A percentile compares a stretch with the other conserved stretches of the same genome.
Evolutionary conservation across 2,329 filamentous ascomycete genomes (phyloP).

Genomic region (Diaporthe citri): DNA sequence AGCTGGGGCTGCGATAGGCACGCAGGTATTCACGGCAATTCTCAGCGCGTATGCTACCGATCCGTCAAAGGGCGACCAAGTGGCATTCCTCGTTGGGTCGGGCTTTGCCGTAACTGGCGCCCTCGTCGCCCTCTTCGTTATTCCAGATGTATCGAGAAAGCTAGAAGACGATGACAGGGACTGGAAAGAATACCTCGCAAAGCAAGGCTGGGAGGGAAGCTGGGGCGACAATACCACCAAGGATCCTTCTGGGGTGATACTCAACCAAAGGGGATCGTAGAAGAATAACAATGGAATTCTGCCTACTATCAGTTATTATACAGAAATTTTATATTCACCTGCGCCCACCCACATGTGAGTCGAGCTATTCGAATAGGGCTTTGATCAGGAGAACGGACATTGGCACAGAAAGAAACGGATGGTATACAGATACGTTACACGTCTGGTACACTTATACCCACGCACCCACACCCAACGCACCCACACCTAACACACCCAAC

Average conservation of each 20-base stretch:
- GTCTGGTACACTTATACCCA: too few species aligned
- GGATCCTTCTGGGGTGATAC: constrained; percentile 46
- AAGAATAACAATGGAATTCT: background rate
- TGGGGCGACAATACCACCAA: constrained; percentile 49
- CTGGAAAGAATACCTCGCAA: constrained; percentile 58
- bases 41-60: constrained; percentile 56
- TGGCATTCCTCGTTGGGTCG: constrained; percentile 63
- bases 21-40: constrained; percentile 64
- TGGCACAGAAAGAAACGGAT: too few species aligned
- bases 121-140: constrained; percentile 57
- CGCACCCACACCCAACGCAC: too few species aligned
- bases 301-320: background rate
- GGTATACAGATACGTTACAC: too few species aligned
- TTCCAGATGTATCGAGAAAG: constrained; percentile 57
- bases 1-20: constrained; percentile 63
- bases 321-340: background rate
- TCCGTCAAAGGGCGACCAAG: constrained; percentile 59
- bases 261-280: constrained; percentile 40
- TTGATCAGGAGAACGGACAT: too few species aligned
- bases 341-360: too few species aligned
- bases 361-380: too few species aligned
- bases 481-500: too few species aligned
- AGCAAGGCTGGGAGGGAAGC: constrained; percentile 55
- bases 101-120: constrained; percentile 62
- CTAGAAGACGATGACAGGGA: constrained; percentile 58